Base-by-base conservation (phyloP, 1,284 basidiomycete species). In the Moniliella sp. region DNA sequence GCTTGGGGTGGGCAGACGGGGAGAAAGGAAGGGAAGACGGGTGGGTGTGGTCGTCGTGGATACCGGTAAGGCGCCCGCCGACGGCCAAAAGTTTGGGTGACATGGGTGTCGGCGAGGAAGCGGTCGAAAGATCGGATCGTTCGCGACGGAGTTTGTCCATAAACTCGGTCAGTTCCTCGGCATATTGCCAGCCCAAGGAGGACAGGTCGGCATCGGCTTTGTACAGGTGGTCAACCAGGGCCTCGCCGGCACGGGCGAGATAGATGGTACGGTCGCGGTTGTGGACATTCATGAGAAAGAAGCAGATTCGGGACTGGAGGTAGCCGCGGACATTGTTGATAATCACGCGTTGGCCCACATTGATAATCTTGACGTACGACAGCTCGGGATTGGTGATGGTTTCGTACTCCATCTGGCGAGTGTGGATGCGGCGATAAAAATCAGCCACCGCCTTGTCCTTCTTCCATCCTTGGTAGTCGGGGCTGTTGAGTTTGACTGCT, bases 241-340 rank as follows among this genome's bases (percentile, higher is more conserved):
- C 54, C 33, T 59, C 54, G 14, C 56, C 56, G 1, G 56, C 50
- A 4, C 58, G 42, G 5, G 52, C 59, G 31, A 61, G 42, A 31
- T 61, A 61, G 80, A 91, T 46, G 11, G 76, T 84, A 13, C 86
- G 70, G 47, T 76, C 77, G 30, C 71, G 69, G 53, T 88, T 88
- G 65, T 97, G 86, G 34, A 88, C 93, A 60, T 91, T 94, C 88
- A 91, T 93, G 37, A 91, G 69, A 70, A 86, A 91, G 65, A 88
- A 91, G 3, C 88, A 78, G 36, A 88, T 80, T 40, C 86, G 69
- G 2, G 81, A 83, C 73, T 94, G 66, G 11, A 71, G 61, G 45
- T 70, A 88, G 31, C 82, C 82, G 57, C 76, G 74, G 45, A 88
- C 77, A 40, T 81, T 73, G 78, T 86, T 62, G 19, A 51, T 45